Evolutionary conservation across 352 stramenopile genomes (phyloP).

Genomic region (Phytophthora cactorum): DNA sequence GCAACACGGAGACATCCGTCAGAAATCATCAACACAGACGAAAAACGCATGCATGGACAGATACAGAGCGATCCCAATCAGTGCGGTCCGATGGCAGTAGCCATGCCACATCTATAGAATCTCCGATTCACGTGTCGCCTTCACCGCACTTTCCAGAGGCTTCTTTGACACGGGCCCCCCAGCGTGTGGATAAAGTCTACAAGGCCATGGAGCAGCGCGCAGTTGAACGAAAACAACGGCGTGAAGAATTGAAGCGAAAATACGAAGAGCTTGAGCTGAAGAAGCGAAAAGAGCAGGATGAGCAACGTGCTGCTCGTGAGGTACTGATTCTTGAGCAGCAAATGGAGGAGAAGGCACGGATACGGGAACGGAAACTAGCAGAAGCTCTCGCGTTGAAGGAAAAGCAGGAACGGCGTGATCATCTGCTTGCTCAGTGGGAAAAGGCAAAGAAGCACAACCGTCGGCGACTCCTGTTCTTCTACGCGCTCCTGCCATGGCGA

Average conservation of each 20-base stretch:
- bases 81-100: neutral
- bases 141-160: neutral
- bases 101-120: constrained; percentile 5
- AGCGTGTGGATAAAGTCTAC: constrained; percentile 49
- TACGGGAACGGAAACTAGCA: constrained; percentile 48
- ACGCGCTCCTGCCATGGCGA: constrained; percentile 53
- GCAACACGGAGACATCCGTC: neutral
- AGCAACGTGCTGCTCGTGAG: constrained; percentile 52
- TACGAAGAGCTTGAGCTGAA: constrained; percentile 61
- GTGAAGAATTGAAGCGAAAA: constrained; percentile 53
- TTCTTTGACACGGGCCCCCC: constrained; percentile 3
- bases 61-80: neutral
- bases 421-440: constrained; percentile 34
- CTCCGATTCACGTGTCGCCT: constrained; percentile 1
- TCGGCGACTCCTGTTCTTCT: constrained; percentile 54
- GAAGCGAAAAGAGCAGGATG: constrained; percentile 47
- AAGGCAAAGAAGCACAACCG: constrained; percentile 41
- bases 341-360: constrained; percentile 41
- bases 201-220: constrained; percentile 61
- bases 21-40: neutral
- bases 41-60: neutral
- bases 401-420: constrained; percentile 42
- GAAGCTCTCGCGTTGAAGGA: constrained; percentile 36
- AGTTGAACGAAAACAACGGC: constrained; percentile 58
- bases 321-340: constrained; percentile 46